Evolutionary conservation across 2,329 filamentous ascomycete genomes (phyloP), one percentile per base, ranked within the genome.

Genomic region (Tolypocladium cylindrosporum): DNA sequence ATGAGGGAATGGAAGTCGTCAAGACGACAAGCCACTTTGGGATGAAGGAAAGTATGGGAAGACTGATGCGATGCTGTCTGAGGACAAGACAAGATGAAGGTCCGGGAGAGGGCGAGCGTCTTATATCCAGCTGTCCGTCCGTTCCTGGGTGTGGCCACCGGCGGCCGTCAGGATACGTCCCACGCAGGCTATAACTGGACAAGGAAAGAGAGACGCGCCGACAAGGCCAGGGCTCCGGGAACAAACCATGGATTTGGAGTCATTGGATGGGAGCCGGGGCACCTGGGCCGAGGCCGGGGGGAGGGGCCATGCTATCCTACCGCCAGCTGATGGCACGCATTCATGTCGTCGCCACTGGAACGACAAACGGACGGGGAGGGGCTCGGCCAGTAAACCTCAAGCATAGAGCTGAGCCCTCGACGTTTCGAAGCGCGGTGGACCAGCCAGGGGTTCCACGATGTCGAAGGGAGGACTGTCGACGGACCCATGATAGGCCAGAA

Each of bases 1-100:
- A 61, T 61, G 55, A 66, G 58, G 64, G 66, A 64, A 60, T 61
- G 65, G 67, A 67, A 62, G 66, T 67, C 67, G 66, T 68, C 67
- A 68, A 66, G 68, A 71, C 67, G 68, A 67, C 63, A 60, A 62
- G 59, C 40, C 55, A 59, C 59, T 19, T 59, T 48, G 39, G 52
- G 62, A 61, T 54, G 60, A 65, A 64, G 61, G 59, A 64, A 58
- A 34, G 43, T 37, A 50, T 45, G 31, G 34, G 57, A 58, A 57
- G 55, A 53, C 56, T 34, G 53, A 56, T 36, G 53, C 43, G 53
- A 56, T 36, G 53, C 43, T 59, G 55, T 56, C 50, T 60, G 58
- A 37, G 19, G 55, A 50, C 36, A 52, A 59, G 57, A 57, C 41
- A 19, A 39, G 50, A 57, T n/a, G 50, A 55, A 27, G 31, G 11